These are phyloP conservation scores for Arthrobotrys pseudoclavata DNA, from an alignment of 2,329 filamentous ascomycete genomes.

Conservation along the genomic window DNA sequence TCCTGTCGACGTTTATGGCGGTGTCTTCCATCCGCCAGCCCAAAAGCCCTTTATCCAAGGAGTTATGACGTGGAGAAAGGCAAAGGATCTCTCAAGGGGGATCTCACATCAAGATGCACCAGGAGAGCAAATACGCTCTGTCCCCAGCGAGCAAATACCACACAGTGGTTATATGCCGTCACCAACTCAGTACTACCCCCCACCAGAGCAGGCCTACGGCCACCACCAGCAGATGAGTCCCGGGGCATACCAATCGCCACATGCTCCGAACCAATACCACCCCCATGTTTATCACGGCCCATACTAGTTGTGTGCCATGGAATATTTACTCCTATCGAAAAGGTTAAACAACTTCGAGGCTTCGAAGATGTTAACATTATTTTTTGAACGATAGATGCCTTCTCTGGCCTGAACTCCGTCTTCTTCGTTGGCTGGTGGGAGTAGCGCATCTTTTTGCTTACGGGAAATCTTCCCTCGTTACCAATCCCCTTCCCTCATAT, in stretches of 20 bases:
- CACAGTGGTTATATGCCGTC: background rate
- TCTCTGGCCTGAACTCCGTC: too few species aligned
- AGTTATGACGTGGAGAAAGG: background rate
- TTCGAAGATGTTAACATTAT: background rate
- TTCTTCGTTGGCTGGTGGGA: background rate
- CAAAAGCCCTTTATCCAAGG: background rate
- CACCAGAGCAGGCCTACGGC: background rate
- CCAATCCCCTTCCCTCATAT: background rate
- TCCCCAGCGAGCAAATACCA: background rate
- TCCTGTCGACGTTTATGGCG: background rate
- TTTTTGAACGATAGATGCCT: background rate
- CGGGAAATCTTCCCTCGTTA: background rate
- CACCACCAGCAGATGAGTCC: background rate
- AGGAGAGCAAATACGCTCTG: slow-evolving; percentile 13
- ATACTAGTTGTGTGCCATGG: background rate
- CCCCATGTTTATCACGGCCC: background rate
- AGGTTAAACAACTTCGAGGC: background rate
- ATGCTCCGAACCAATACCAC: background rate
- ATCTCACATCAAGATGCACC: slow-evolving; percentile 15
- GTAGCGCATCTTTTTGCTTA: background rate
- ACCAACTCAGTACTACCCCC: background rate
- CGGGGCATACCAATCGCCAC: background rate
- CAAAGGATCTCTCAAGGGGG: background rate
- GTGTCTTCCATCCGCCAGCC: background rate
- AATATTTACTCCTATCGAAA: background rate